Conservation (phyloP, 352 stramenopile genomes). For the Globisporangium camurandrum region DNA sequence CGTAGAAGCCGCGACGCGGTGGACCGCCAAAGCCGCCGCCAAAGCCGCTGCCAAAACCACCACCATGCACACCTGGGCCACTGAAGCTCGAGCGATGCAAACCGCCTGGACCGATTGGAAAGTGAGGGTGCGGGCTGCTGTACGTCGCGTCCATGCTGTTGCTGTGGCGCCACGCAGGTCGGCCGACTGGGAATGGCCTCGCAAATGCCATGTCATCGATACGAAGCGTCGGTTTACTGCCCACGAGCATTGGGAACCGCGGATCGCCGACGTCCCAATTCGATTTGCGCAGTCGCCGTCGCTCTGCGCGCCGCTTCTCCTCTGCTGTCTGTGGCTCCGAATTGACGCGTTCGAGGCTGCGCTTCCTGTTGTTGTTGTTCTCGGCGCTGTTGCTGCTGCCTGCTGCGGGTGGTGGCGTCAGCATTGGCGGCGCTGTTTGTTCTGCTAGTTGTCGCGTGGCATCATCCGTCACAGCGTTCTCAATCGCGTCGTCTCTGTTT, state of each 20-base stretch:
- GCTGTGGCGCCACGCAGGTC: constrained; percentile 54
- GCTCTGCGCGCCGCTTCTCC: constrained; percentile 49
- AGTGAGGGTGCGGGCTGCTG: constrained; percentile 22
- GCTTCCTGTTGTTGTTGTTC: constrained; percentile 29
- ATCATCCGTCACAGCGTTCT: background rate
- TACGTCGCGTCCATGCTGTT: constrained; percentile 57
- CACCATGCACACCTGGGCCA: too few relatives aligned
- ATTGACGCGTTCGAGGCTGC: constrained; percentile 25
- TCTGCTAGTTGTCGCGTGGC: background rate
- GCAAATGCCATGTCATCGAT: constrained; percentile 20
- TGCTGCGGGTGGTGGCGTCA: constrained; percentile 10
- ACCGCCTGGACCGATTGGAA: constrained; percentile 21
- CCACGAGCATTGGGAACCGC: constrained; percentile 15
- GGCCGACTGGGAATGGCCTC: constrained; percentile 40
- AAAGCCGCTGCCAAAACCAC: too few relatives aligned
- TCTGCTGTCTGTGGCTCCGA: constrained; percentile 38
- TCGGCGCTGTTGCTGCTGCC: constrained; percentile 6
- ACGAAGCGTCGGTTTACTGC: constrained; percentile 1
- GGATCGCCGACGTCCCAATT: constrained; percentile 84
- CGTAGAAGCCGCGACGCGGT: constrained; percentile 29
- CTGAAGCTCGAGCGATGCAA: constrained; percentile 11
- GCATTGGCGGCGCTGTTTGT: constrained; percentile 13
- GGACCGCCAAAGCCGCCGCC: constrained; percentile 5
- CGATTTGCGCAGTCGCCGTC: constrained; percentile 57
- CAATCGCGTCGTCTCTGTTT: background rate